Evolutionary conservation across 2,329 filamentous ascomycete species (phyloP), one percentile per base, ranked within the genome.

Genomic region (Aureobasidium musti): DNA sequence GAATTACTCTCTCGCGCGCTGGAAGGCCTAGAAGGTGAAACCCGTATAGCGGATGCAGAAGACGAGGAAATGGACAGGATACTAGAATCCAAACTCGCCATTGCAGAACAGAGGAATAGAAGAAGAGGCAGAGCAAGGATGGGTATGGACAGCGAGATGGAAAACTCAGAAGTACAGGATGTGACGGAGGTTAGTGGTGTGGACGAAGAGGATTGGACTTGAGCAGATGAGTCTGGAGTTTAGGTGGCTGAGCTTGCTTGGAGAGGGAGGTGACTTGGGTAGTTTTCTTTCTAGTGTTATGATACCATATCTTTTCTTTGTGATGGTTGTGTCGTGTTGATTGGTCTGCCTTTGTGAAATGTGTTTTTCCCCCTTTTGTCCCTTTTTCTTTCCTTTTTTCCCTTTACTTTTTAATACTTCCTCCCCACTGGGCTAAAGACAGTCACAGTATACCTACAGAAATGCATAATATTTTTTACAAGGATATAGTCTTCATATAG

Each of bases 1-100:
- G 91, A 95, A 74, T 79, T 95, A 59, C 80, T 95, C 37, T 88
- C 86, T 72, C 89, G 89, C 74, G 90, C 91, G 3, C 79, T 92
- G 1, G 84, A 86, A 33, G 86, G 89, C 76, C 84, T 87, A 45
- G 82, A 84, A 3, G 72, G 79, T 11, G 77, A 80, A 11, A 23
- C 19, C 1, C 23, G 79, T 68, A 67, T 75, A 81, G 86, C 76
- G 80, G 75, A 82, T 77, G 33, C 82, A 77, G 72, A 79, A 75
- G 67, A 79, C 73, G 67, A 78, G 63, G 68, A 63, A 26, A 35
- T 63, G 28, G 59, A 63, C 7, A 19, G 59, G 14, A 26, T 63
- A 19, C 17, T 63, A 23, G 43, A 50, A 8, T 7, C 6, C 10
- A 49, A 28, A 28, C 21, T 63, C 1, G 30, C n/a, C 3, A 5